Evolutionary conservation across 1,139 yeast species (phyloP), one percentile per base, ranked within the genome.

Genomic region (Geotrichum carabidarum): DNA sequence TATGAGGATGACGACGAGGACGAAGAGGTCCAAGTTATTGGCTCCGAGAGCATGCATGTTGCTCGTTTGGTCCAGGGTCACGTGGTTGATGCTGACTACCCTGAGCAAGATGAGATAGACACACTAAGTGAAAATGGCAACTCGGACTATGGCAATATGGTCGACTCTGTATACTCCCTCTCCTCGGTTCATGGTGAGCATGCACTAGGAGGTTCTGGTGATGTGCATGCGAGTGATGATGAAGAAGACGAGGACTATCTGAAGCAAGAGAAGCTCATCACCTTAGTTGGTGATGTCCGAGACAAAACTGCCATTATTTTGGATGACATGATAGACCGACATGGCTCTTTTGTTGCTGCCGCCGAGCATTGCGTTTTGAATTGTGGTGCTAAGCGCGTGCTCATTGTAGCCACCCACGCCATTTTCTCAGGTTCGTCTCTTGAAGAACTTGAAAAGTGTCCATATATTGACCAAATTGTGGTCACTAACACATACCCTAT

Each of bases 401-500:
- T 87, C 65, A 84, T 93, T 32, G 84, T 91, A 57, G 99, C 97
- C 11, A 91, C 98, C 3, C 99, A 93, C 67, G 99, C 98, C 60
- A 81, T 90, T 38, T 91, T 93, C 71, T 84, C 89, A 61, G 95
- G 88, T 64, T 83, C 83, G 60, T 89, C 96, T 65, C 77, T 94
- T 59, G 94, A 89, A 64, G 79, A 80, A 59, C 78, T 94, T 65
- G 85, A 86, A 63, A 82, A 76, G 44, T 86, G 94, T 62, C 81
- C 82, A 55, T 89, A 86, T 67, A 90, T 93, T 63, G 96, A 90
- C 72, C 83, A 78, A 63, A 82, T 94, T 57, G 94, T 93, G 54
- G 98, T 90, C 56, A 94, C 99, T 40, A 93, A 93, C 73, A 91
- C 99, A 7, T 93, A 89, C 65, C 98, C 99, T 55, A 86, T 91